Base-by-base conservation (phyloP, 139 green algal species). In the Microglena sp. region DNA sequence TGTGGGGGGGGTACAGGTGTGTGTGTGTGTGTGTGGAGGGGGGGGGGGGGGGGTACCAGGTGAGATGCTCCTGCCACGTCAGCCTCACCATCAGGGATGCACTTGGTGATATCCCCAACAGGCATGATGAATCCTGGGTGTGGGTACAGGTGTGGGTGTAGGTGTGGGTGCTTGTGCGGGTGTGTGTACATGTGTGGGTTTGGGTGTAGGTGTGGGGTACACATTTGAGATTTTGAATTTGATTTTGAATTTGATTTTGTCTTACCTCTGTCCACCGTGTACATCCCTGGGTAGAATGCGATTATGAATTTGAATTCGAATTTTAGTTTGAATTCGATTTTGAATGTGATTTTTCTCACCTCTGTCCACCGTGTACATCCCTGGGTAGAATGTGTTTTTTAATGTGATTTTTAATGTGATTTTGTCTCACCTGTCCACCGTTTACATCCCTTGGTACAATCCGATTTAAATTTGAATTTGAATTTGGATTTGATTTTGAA, bases 51-150 rank as follows among this genome's bases (percentile, higher is more conserved):
- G n/a, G n/a, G n/a, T n/a, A n/a, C n/a, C n/a, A n/a, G n/a, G n/a
- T 98, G 11, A 99, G 77, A 75, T 99, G 94, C 84, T 99, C 94
- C 88, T 26, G 94, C 94, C 57, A 99, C 87, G 63, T 99, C 94
- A 1, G 91, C 87, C 70, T 96, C 86, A 40, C 78, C 58, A 60
- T 97, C 87, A 7, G 94, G 89, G 30, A 99, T 90, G 74, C 91
- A 93, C 32, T 77, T 55, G 3, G 91, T 96, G 65, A 97, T 89
- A 85, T 99, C 94, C 5, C 94, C 94, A 32, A 98, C 91, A 0
- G 93, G 91, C 54, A 99, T 77, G 66, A 99, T 97, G 70, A 75
- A 90, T 65, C 90, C 84, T 83, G 72, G 7, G 7, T 28, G 8
- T 18, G 27, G 7, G 21, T 15, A 26, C 55, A 7, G 29, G 6